Percentiles rank a stretch among this genome's conserved stretches.
These are phyloP conservation scores for Entomortierella beljakovae DNA, from an alignment of 192 early-diverging fungal genomes.

Conservation along the genomic window DNA sequence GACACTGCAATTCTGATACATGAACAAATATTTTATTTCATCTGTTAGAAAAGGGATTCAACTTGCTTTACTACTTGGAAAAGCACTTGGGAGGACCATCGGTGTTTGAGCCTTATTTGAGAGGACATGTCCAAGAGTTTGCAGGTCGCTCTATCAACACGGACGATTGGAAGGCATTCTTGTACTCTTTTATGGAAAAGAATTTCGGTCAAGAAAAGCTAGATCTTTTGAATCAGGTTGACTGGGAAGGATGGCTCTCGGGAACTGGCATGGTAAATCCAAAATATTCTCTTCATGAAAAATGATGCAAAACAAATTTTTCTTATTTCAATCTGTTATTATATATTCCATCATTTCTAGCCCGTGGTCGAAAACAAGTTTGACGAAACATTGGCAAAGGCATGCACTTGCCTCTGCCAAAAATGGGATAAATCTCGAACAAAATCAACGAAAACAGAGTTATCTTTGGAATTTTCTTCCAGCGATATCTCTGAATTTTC, in stretches of 20 bases:
- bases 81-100: conserved; percentile 82
- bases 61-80: conserved; percentile 90
- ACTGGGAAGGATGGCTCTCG: conserved; percentile 91
- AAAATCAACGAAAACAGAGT: conserved; percentile 4
- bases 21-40: not conserved
- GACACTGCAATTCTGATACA: too few relatives aligned
- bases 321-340: not conserved
- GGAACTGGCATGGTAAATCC: conserved; percentile 77
- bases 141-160: conserved; percentile 90
- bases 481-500: conserved; percentile 75
- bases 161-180: conserved; percentile 84
- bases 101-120: conserved; percentile 89
- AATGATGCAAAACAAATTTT: not conserved
- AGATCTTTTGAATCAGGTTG: conserved; percentile 78
- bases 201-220: conserved; percentile 71
- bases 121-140: conserved; percentile 84
- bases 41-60: conserved; percentile 89
- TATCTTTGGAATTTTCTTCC: conserved; percentile 62
- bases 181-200: conserved; percentile 82
- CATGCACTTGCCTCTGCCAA: conserved; percentile 73
- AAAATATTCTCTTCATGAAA: not conserved
- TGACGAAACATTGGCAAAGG: conserved; percentile 84
- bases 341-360: conserved; percentile 32
- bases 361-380: conserved; percentile 88
- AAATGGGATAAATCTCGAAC: conserved; percentile 73